Percentiles rank a stretch among this genome's conserved stretches.
Conservation (phyloP, 257 asterid genomes). For the Mentha longifolia region DNA sequence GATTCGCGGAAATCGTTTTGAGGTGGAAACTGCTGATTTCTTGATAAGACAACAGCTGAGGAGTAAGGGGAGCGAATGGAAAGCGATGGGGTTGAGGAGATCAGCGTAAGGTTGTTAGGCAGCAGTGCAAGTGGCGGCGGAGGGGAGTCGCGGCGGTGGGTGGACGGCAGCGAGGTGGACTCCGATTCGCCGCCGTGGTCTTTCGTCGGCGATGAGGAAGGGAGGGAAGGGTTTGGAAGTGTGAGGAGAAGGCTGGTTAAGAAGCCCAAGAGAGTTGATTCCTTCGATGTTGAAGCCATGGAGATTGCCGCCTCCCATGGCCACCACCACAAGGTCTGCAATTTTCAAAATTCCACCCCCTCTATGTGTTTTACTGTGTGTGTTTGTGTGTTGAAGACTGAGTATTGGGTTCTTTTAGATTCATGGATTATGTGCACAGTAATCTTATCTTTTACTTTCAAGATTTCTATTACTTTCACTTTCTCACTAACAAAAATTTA, state of each 20-base stretch:
- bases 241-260: conserved; percentile 76
- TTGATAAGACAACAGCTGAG: conserved; percentile 5
- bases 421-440: neutral
- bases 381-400: neutral
- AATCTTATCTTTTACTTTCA: too few species aligned
- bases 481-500: too few species aligned
- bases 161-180: conserved; percentile 95
- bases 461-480: too few species aligned
- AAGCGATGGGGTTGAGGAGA: conserved; percentile 69
- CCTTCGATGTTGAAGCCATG: conserved; percentile 94
- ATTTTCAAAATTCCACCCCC: neutral
- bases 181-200: conserved; percentile 68
- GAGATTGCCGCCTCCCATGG: conserved; percentile 62
- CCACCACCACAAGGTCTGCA: conserved; percentile 65
- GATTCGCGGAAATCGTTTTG: conserved; percentile 1
- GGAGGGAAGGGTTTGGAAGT: conserved; percentile 61
- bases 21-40: conserved; percentile 5
- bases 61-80: conserved; percentile 57
- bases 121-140: conserved; percentile 38
- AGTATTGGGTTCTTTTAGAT: neutral
- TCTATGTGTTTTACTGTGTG: neutral
- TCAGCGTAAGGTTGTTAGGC: conserved; percentile 58
- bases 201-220: conserved; percentile 45
- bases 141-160: conserved; percentile 78
- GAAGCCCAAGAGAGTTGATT: conserved; percentile 80